phyloP scores from a whole-genome alignment of 2,329 filamentous ascomycete genomes.

The Lachnum nothofagi region DNA sequence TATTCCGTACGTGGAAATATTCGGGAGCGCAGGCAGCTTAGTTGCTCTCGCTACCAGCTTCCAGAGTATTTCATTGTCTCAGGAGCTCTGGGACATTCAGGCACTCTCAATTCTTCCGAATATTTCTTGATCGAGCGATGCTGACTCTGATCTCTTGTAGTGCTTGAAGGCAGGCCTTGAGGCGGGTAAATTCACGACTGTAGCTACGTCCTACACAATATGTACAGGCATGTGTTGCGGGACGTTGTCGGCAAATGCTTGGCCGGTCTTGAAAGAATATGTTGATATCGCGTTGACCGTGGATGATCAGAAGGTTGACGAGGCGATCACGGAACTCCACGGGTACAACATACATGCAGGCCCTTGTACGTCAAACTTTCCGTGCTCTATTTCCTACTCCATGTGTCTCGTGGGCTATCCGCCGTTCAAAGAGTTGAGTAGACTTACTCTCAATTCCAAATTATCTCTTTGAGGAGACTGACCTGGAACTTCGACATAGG shows the following conservation, averaged over 20 bases:
- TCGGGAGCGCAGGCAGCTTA: no score
- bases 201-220: constrained; percentile 40
- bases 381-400: constrained; percentile 35
- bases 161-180: constrained; percentile 52
- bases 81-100: no score
- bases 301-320: constrained; percentile 41
- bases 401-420: no score
- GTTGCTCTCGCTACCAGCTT: no score
- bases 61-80: no score
- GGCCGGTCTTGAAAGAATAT: constrained; percentile 39
- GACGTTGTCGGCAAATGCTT: constrained; percentile 43
- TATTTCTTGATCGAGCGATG: no score
- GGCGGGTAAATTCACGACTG: constrained; percentile 31
- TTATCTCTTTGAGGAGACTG: constrained; percentile 29
- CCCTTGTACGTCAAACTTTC: constrained; percentile 37
- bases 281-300: constrained; percentile 41
- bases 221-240: constrained; percentile 49
- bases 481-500: constrained; percentile 34
- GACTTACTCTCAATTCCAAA: no score
- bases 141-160: no score
- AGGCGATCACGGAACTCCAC: constrained; percentile 37
- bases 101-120: no score
- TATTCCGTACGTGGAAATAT: no score
- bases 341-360: constrained; percentile 37
- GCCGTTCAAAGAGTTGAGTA: no score